Conservation (phyloP, 2,329 filamentous ascomycete species). For the Cladosporium sp. region DNA sequence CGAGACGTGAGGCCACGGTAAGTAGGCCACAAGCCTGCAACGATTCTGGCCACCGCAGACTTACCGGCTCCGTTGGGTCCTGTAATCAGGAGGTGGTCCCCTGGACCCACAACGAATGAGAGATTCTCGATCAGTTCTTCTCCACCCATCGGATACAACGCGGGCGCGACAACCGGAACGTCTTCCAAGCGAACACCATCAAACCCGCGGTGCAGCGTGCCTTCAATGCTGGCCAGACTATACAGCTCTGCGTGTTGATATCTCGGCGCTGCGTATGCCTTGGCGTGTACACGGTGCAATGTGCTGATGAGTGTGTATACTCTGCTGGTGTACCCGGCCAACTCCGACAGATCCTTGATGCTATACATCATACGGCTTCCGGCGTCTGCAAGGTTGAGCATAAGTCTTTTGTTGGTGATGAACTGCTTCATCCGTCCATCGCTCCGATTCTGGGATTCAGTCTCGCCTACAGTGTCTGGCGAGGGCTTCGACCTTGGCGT, state of each 20-base stretch:
- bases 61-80: conserved; percentile 95
- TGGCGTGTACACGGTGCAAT: conserved; percentile 85
- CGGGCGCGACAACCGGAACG: conserved; percentile 86
- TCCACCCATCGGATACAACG: conserved; percentile 81
- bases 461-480: conserved; percentile 7
- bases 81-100: conserved; percentile 91
- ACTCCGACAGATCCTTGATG: conserved; percentile 93
- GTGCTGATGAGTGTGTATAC: conserved; percentile 96
- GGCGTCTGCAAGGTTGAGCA: conserved; percentile 94
- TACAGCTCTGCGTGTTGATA: conserved; percentile 72
- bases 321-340: conserved; percentile 91
- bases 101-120: conserved; percentile 81
- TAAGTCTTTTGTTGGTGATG: conserved; percentile 97
- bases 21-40: conserved; percentile 91
- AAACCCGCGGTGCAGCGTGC: conserved; percentile 89
- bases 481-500: conserved; percentile 12
- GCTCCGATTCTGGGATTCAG: conserved; percentile 15
- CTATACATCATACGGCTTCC: conserved; percentile 99
- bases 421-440: conserved; percentile 92
- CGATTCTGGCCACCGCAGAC: conserved; percentile 77
- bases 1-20: conserved; percentile 89
- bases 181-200: conserved; percentile 91
- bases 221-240: conserved; percentile 85
- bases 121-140: conserved; percentile 87
- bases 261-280: conserved; percentile 70